phyloP scores from a whole-genome alignment of 208 protist genomes.

The Phytomonas francai region DNA sequence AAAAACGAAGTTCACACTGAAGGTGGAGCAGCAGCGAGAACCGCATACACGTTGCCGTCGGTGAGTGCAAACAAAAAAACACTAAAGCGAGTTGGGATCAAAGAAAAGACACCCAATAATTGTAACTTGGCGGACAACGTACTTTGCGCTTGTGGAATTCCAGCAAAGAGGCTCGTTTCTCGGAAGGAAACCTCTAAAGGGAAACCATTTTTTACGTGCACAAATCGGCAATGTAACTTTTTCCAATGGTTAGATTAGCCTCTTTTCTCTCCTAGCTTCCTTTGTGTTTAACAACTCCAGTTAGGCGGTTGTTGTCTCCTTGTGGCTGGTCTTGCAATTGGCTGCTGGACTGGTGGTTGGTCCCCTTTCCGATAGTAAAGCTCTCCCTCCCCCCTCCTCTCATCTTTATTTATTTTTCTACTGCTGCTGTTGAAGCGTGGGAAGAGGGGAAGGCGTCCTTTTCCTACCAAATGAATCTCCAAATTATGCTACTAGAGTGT shows the following conservation, averaged over 20 bases:
- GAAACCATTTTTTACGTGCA: conserved; percentile 70
- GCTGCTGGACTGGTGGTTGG: background rate
- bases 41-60: conserved; percentile 45
- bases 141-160: conserved; percentile 52
- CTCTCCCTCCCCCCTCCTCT: background rate
- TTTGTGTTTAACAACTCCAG: conserved; percentile 2
- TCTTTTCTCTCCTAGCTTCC: conserved; percentile 1
- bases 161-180: conserved; percentile 66
- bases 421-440: background rate
- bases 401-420: background rate
- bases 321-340: background rate
- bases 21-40: conserved; percentile 5
- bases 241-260: conserved; percentile 73
- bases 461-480: background rate
- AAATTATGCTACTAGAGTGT: background rate
- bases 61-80: conserved; percentile 10
- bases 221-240: conserved; percentile 51
- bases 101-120: conserved; percentile 2
- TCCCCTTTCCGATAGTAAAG: background rate
- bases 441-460: background rate
- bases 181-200: conserved; percentile 61
- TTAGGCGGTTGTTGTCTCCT: background rate
- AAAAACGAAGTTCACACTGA: background rate
- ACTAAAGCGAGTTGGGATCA: background rate
- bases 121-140: background rate